These are phyloP conservation scores for Fraxinus velutina DNA, from an alignment of 305 asterid species.

Conservation along the genomic window DNA sequence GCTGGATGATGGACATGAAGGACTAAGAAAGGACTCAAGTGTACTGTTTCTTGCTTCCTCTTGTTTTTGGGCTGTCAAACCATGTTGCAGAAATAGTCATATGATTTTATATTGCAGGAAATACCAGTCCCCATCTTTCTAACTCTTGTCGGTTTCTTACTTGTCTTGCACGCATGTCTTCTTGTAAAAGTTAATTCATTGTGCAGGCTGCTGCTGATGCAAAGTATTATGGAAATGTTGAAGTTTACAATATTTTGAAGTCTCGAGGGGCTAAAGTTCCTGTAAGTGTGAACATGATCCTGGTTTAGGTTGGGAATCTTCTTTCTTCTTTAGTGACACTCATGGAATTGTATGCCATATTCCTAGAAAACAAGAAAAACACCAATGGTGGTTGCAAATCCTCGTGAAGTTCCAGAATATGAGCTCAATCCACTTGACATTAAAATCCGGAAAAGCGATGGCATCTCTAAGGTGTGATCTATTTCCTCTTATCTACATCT, in stretches of 20 bases:
- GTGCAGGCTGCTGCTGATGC: slow-evolving; percentile 96
- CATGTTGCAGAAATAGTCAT: neutral
- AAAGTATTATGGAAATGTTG: slow-evolving; percentile 81
- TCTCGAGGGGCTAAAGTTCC: slow-evolving; percentile 92
- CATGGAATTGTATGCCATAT: slow-evolving; percentile 26
- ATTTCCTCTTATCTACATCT: slow-evolving; percentile 2
- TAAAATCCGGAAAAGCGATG: slow-evolving; percentile 87
- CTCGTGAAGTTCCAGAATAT: slow-evolving; percentile 96
- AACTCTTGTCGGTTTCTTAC: neutral
- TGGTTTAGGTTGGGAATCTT: slow-evolving; percentile 20
- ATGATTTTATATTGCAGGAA: neutral
- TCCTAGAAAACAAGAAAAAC: slow-evolving; percentile 93
- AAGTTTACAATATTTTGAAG: slow-evolving; percentile 74
- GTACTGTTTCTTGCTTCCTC: neutral
- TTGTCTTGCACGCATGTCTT: neutral
- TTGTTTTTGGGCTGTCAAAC: neutral
- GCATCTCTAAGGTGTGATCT: slow-evolving; percentile 72
- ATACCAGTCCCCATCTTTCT: neutral
- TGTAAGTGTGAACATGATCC: slow-evolving; percentile 40
- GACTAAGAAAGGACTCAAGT: neutral
- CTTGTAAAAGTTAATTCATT: slow-evolving; percentile 14
- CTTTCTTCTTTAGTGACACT: slow-evolving; percentile 25
- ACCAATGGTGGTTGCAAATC: slow-evolving; percentile 90
- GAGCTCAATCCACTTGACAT: slow-evolving; percentile 91
- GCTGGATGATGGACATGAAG: neutral